A percentile compares a stretch with the other conserved stretches of the same genome.
Evolutionary conservation across 2,329 filamentous ascomycete genomes (phyloP).

Genomic region (Coniochaeta hoffmannii): DNA sequence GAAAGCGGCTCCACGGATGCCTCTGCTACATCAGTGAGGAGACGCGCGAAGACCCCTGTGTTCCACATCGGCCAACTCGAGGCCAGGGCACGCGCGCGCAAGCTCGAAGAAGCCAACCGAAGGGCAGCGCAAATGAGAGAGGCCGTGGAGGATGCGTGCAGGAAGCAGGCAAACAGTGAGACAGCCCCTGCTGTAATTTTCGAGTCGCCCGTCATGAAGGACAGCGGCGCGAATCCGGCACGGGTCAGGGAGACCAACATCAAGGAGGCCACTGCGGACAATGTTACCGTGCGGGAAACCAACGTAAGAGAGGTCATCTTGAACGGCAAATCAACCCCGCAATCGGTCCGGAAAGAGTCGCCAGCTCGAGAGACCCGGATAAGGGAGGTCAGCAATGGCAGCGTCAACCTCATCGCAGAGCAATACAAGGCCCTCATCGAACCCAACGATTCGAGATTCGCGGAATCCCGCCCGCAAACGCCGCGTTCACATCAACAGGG

Average conservation of each 20-base stretch:
- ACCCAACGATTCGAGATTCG: constrained; percentile 25
- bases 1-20: neutral
- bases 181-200: neutral
- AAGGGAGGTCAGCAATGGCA: constrained; percentile 26
- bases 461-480: constrained; percentile 20
- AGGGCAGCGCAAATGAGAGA: neutral
- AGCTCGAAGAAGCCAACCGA: neutral
- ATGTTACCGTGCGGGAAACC: neutral
- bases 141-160: neutral
- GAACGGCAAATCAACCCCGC: neutral
- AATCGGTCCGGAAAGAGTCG: neutral
- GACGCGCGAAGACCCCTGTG: constrained; percentile 45
- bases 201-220: neutral
- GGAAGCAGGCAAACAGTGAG: neutral
- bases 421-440: constrained; percentile 42
- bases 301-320: neutral
- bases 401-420: constrained; percentile 41
- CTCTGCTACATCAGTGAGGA: constrained; percentile 21
- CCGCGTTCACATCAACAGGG: constrained; percentile 10
- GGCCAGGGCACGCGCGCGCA: constrained; percentile 8
- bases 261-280: neutral
- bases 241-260: neutral
- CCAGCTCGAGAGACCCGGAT: neutral
- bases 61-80: constrained; percentile 43
- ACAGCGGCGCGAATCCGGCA: neutral